Evolutionary conservation across 441 rosid species (phyloP), one percentile per base, ranked within the genome.

Genomic region (Aquilaria agallochum): DNA sequence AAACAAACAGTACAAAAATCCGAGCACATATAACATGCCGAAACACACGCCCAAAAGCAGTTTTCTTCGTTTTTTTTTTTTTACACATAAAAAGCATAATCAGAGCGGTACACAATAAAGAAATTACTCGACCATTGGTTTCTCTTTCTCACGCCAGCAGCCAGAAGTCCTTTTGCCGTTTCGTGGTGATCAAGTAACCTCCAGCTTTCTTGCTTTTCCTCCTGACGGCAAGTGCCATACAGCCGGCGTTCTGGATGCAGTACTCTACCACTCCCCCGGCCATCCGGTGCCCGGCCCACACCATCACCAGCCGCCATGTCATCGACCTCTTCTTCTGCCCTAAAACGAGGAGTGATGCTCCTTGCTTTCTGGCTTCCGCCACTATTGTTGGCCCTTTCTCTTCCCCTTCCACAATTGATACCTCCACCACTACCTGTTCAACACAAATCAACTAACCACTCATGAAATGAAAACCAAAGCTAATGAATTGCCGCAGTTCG

Each of bases 161-260:
- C 98, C 98, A 92, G 77, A 92, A 92, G 75, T 92, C 98, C 74
- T 78, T 92, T 67, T 89, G 98, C 47, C 94, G 89, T 61, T 88
- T 92, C 11, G 98, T 92, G 71, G 96, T 92, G 69, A 92, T 89
- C 80, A 87, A 72, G 60, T 88, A 92, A 5, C 98, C 98, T 50
- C 98, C 98, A 54, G 77, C 79, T 68, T 79, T 90, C 71, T 84
- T 84, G 83, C 84, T 70, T 68, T 87, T 92, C 56, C 94, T 79
- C 51, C 96, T 79, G 31, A 92, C 96, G 7, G 94, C 96, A 56
- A 92, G 72, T 2, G 95, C 94, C 98, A 92, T 92, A 73, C 96
- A 89, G 11, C 67, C 74, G 0, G 98, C 86, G 53, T 90, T 86
- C 58, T 88, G 94, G 56, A 92, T 84, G 53, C 98, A 92, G 67